These are phyloP conservation scores for Fragaria nilgerrensis DNA, from an alignment of 306 rosid species.

Conservation along the genomic window DNA sequence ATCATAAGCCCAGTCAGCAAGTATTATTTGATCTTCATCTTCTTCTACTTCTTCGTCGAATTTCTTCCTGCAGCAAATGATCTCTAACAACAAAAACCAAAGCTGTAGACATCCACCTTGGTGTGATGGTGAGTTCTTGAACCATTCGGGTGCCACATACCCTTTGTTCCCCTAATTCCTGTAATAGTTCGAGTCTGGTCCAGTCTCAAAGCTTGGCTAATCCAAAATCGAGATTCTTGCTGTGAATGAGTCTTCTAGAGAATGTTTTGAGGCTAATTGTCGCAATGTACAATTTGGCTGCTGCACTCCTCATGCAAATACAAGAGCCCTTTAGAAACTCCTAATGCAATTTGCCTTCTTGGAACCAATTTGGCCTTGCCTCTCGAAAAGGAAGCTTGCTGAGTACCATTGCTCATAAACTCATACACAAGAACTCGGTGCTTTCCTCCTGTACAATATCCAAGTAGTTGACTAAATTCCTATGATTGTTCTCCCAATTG, in stretches of 20 bases:
- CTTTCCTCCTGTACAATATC: conserved; percentile 18
- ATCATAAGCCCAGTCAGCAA: conserved; percentile 26
- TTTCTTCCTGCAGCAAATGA: conserved; percentile 1
- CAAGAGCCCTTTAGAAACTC: neutral
- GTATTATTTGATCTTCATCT: conserved; percentile 7
- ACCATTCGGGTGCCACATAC: conserved; percentile 15
- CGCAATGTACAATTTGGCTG: conserved; percentile 30
- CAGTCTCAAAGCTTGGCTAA: conserved; percentile 12
- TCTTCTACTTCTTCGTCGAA: neutral
- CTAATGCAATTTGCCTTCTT: neutral
- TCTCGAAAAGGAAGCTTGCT: conserved; percentile 15
- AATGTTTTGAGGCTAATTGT: conserved; percentile 40
- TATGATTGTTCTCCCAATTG: conserved; percentile 35
- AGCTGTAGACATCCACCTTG: conserved; percentile 8
- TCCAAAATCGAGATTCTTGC: conserved; percentile 9
- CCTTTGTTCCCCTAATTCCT: conserved; percentile 7
- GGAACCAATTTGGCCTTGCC: neutral
- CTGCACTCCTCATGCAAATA: conserved; percentile 35
- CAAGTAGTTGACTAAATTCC: conserved; percentile 20
- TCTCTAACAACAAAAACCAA: neutral
- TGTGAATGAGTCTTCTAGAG: conserved; percentile 20
- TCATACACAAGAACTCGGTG: conserved; percentile 23
- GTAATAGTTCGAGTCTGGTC: conserved; percentile 5
- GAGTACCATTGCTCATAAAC: conserved; percentile 23
- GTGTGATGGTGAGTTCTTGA: conserved; percentile 2